A percentile compares a stretch with the other conserved stretches of the same genome.
Conservation (phyloP, 2,329 filamentous ascomycete species). For the Neonectria hederae region DNA sequence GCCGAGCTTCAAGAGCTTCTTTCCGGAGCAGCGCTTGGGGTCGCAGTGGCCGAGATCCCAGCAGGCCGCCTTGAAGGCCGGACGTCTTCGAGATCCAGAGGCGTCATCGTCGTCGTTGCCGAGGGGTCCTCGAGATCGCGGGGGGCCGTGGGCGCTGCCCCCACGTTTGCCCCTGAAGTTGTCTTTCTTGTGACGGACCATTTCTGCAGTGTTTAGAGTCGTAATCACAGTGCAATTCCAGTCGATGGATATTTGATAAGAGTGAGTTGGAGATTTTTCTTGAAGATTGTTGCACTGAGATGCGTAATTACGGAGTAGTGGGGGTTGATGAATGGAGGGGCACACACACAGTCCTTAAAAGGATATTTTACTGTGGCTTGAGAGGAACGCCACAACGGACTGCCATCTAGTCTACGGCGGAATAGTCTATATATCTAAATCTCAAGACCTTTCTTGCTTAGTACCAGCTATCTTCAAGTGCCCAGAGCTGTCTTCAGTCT, state of each 20-base stretch:
- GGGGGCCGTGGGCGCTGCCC: slow-evolving; percentile 64
- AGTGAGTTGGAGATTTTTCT: neutral
- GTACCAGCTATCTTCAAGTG: neutral
- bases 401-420: no score
- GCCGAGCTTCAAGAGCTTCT: slow-evolving; percentile 89
- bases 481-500: neutral
- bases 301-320: slow-evolving; percentile 1
- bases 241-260: neutral
- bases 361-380: neutral
- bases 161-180: slow-evolving; percentile 79
- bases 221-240: neutral
- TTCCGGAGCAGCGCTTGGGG: slow-evolving; percentile 94
- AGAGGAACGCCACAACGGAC: neutral
- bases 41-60: slow-evolving; percentile 99
- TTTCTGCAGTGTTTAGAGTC: slow-evolving; percentile 48
- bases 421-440: no score
- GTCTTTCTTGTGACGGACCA: slow-evolving; percentile 98
- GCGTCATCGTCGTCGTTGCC: slow-evolving; percentile 55
- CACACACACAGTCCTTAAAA: neutral
- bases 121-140: slow-evolving; percentile 60
- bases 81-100: slow-evolving; percentile 52
- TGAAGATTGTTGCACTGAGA: neutral
- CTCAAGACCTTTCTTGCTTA: neutral
- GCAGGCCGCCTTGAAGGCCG: slow-evolving; percentile 87
- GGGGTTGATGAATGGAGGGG: slow-evolving; percentile 12